Evolutionary conservation across 2,329 filamentous ascomycete species (phyloP).

Genomic region (Sordariomycetes sp.): DNA sequence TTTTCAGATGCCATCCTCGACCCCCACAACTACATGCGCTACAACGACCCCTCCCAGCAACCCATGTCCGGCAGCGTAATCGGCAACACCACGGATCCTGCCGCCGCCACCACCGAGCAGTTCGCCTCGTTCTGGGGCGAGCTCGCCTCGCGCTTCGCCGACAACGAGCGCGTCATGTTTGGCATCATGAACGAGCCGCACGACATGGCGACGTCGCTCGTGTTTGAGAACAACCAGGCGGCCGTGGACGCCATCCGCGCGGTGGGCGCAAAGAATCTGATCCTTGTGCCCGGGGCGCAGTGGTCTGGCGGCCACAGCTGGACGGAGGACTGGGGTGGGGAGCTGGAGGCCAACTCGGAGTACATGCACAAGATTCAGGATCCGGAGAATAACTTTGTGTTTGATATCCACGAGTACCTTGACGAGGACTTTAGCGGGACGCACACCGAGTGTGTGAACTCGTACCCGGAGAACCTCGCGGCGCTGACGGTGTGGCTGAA

Average conservation of each 20-base stretch:
- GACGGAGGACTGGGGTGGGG: conserved; percentile 12
- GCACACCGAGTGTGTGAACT: conserved; percentile 28
- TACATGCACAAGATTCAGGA: conserved; percentile 22
- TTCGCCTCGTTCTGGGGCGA: conserved; percentile 47
- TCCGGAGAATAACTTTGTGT: conserved; percentile 35
- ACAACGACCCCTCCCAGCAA: conserved; percentile 18
- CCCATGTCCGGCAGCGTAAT: conserved; percentile 27
- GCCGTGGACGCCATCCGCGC: conserved; percentile 49
- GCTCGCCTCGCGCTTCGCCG: conserved; percentile 36
- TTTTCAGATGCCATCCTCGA: conserved; percentile 31
- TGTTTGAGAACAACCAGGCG: conserved; percentile 48
- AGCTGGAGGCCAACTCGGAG: conserved; percentile 1
- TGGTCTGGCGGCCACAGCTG: conserved; percentile 36
- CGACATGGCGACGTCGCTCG: conserved; percentile 45
- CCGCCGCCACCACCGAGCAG: conserved; percentile 17
- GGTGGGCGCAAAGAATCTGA: conserved; percentile 37
- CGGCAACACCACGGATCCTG: conserved; percentile 18
- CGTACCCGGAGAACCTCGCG: conserved; percentile 28
- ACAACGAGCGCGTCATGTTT: conserved; percentile 44
- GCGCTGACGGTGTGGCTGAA: conserved; percentile 42
- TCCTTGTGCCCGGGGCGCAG: conserved; percentile 42
- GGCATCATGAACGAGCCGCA: conserved; percentile 58
- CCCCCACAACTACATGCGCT: conserved; percentile 49
- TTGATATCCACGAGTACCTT: conserved; percentile 50
- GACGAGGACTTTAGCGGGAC: conserved; percentile 40